Percentiles rank a stretch among this genome's conserved stretches.
These are phyloP conservation scores for Lachnellula willkommii DNA, from an alignment of 2,329 filamentous ascomycete genomes.

Conservation along the genomic window DNA sequence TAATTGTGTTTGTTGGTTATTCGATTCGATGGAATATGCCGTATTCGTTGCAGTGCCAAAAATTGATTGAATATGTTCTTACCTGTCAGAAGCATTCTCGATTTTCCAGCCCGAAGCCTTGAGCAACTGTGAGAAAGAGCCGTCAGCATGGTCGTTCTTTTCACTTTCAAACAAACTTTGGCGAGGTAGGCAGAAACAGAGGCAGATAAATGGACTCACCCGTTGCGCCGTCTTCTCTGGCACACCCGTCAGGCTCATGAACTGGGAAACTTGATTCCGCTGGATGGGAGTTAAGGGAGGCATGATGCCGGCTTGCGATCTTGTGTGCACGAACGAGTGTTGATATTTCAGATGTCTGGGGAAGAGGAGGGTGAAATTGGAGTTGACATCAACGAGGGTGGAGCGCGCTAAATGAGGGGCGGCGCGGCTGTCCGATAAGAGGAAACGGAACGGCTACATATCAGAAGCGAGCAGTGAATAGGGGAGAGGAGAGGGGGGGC, in stretches of 20 bases:
- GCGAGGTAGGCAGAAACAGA: neutral
- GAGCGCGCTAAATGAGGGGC: neutral
- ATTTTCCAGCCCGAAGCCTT: constrained; percentile 35
- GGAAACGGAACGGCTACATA: neutral
- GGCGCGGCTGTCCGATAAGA: neutral
- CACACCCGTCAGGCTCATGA: constrained; percentile 30
- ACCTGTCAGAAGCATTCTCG: constrained; percentile 36
- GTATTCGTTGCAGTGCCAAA: neutral
- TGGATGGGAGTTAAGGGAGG: constrained; percentile 24
- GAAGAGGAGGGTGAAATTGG: neutral
- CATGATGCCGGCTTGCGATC: constrained; percentile 20
- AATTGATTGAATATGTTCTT: constrained; percentile 21
- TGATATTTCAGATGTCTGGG: neutral
- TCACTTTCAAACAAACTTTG: neutral
- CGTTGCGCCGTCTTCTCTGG: constrained; percentile 26
- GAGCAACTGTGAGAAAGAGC: constrained; percentile 28
- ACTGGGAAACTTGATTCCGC: constrained; percentile 23
- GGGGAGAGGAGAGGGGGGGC: neutral
- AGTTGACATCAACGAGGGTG: no score
- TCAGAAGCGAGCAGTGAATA: constrained; percentile 4
- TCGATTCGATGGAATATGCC: neutral
- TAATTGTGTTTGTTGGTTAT: neutral
- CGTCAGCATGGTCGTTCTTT: constrained; percentile 18
- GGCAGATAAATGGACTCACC: constrained; percentile 20
- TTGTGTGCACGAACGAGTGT: neutral